Conservation (phyloP, 345 rosid species). For the Ailanthus altissimus region DNA sequence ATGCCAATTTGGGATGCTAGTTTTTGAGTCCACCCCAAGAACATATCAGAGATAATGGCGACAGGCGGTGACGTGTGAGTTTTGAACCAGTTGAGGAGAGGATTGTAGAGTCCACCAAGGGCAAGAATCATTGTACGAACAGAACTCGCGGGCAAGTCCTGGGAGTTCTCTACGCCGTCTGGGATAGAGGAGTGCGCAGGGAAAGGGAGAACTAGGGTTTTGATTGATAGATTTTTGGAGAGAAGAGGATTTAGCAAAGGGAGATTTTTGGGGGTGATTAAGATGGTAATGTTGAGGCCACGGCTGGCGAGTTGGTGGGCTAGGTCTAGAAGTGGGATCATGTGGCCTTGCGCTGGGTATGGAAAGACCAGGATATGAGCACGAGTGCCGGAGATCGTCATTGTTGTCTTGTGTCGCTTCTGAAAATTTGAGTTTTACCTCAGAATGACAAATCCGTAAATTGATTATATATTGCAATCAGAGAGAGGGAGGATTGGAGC, state of each 20-base stretch:
- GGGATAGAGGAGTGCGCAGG: constrained; percentile 49
- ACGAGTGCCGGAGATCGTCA: background rate
- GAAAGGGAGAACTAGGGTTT: constrained; percentile 44
- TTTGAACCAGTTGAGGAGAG: constrained; percentile 48
- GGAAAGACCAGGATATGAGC: constrained; percentile 41
- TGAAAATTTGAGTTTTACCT: background rate
- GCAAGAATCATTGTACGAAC: constrained; percentile 32
- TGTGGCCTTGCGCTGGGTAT: constrained; percentile 57
- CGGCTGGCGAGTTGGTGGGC: constrained; percentile 47
- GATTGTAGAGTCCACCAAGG: constrained; percentile 41
- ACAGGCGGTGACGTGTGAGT: constrained; percentile 58
- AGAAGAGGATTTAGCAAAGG: constrained; percentile 44
- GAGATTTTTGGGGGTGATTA: constrained; percentile 44
- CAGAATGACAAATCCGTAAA: too few species aligned
- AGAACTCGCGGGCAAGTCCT: constrained; percentile 34
- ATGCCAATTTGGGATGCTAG: constrained; percentile 39
- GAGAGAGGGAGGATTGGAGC: background rate
- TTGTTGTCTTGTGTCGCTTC: background rate
- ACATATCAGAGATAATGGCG: constrained; percentile 57
- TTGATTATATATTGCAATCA: background rate
- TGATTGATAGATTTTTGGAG: constrained; percentile 19
- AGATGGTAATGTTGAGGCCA: constrained; percentile 47
- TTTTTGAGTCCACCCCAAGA: constrained; percentile 61
- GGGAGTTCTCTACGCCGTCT: constrained; percentile 37
- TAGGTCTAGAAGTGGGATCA: constrained; percentile 66